A percentile compares a stretch with the other conserved stretches of the same genome.
Evolutionary conservation across 768 basidiomycete species (phyloP).

Genomic region (Artomyces pyxidatus): DNA sequence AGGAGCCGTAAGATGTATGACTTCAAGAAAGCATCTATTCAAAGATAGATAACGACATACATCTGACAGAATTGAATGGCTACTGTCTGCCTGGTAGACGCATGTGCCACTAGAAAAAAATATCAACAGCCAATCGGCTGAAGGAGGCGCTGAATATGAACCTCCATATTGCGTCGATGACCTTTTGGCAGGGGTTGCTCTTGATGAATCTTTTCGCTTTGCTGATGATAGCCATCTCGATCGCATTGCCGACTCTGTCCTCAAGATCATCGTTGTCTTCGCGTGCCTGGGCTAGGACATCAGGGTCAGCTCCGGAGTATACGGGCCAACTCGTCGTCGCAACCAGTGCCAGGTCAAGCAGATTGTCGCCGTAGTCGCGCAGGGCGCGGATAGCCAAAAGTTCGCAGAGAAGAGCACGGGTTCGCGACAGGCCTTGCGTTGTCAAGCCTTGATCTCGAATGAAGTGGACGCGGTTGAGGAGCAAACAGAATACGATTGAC

Average conservation of each 20-base stretch:
- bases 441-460: conserved; percentile 67
- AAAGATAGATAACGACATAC: conserved; percentile 31
- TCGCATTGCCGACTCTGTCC: conserved; percentile 81
- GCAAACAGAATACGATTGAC: conserved; percentile 80
- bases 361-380: conserved; percentile 59
- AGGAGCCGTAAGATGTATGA: not conserved
- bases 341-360: conserved; percentile 60
- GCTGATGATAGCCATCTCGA: conserved; percentile 86
- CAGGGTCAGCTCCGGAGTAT: conserved; percentile 63
- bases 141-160: conserved; percentile 24
- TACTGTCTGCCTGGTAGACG: conserved; percentile 85
- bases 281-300: conserved; percentile 47
- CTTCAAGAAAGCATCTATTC: not conserved
- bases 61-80: conserved; percentile 84
- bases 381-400: conserved; percentile 78
- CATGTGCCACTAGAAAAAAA: conserved; percentile 62
- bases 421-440: conserved; percentile 58
- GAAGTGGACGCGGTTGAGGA: conserved; percentile 84
- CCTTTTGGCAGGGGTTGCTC: conserved; percentile 80
- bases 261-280: conserved; percentile 67
- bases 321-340: conserved; percentile 78
- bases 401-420: conserved; percentile 82
- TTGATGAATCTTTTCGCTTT: conserved; percentile 88
- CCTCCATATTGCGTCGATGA: conserved; percentile 81
- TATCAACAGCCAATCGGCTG: conserved; percentile 13